These are phyloP conservation scores for Globisporangium takayamanum DNA, from an alignment of 352 stramenopile species.

Conservation along the genomic window DNA sequence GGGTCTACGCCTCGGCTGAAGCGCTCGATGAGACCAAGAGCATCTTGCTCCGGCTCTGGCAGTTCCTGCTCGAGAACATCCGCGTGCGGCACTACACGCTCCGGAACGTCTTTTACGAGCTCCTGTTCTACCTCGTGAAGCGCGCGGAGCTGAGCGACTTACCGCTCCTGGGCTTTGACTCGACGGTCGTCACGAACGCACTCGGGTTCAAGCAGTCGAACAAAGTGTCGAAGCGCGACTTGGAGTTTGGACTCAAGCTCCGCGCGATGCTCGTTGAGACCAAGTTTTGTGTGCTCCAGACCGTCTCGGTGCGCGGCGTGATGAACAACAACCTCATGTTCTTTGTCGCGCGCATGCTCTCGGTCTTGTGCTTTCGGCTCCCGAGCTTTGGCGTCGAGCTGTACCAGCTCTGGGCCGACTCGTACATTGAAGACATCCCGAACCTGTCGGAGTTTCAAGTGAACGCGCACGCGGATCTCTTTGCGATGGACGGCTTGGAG, in stretches of 20 bases:
- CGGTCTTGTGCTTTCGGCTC: constrained; percentile 79
- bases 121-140: constrained; percentile 88
- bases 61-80: constrained; percentile 88
- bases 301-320: constrained; percentile 78
- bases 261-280: constrained; percentile 87
- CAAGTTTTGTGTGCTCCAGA: constrained; percentile 86
- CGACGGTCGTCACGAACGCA: constrained; percentile 48
- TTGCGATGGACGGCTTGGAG: constrained; percentile 85
- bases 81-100: constrained; percentile 86
- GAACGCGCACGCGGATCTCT: constrained; percentile 78
- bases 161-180: constrained; percentile 79
- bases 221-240: constrained; percentile 73
- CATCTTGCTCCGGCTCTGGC: constrained; percentile 80
- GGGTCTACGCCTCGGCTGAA: constrained; percentile 79
- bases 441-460: constrained; percentile 80
- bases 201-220: constrained; percentile 65
- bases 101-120: constrained; percentile 86
- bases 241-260: constrained; percentile 82
- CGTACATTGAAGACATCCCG: constrained; percentile 68
- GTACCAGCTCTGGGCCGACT: constrained; percentile 85
- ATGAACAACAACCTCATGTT: constrained; percentile 93
- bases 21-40: constrained; percentile 84
- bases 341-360: constrained; percentile 85
- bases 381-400: constrained; percentile 84
- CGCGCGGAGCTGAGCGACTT: constrained; percentile 81